A percentile compares a stretch with the other conserved stretches of the same genome.
Conservation (phyloP, 2,329 filamentous ascomycete species). For the Chaetomiaceae sp. region DNA sequence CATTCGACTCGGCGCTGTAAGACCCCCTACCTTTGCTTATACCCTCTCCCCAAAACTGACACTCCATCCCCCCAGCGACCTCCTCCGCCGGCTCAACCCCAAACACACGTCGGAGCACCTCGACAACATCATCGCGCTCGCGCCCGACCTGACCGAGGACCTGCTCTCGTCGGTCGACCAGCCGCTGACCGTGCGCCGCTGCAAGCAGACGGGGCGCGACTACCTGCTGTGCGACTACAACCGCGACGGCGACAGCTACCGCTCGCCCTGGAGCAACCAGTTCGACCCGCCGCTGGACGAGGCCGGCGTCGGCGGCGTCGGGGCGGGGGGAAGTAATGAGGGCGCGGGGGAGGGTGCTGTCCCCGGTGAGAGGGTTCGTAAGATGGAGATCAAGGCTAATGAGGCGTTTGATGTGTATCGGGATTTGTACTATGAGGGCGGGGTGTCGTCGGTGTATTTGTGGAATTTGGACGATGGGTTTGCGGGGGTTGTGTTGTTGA, state of each 20-base stretch:
- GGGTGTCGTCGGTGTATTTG: slow-evolving; percentile 92
- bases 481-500: slow-evolving; percentile 89
- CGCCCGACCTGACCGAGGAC: slow-evolving; percentile 91
- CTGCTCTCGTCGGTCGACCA: slow-evolving; percentile 97
- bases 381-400: slow-evolving; percentile 91
- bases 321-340: slow-evolving; percentile 49
- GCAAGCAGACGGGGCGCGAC: slow-evolving; percentile 83
- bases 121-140: slow-evolving; percentile 79
- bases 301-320: slow-evolving; percentile 50
- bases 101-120: slow-evolving; percentile 88
- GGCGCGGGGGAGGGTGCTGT: slow-evolving; percentile 73
- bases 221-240: slow-evolving; percentile 99
- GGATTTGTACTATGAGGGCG: slow-evolving; percentile 95
- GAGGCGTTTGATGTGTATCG: slow-evolving; percentile 96
- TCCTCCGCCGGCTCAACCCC: slow-evolving; percentile 94
- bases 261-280: slow-evolving; percentile 98
- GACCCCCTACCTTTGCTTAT: neutral
- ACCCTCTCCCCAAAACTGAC: neutral
- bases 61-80: slow-evolving; percentile 60
- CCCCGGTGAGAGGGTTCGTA: slow-evolving; percentile 83
- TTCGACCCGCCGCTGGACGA: slow-evolving; percentile 86
- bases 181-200: slow-evolving; percentile 80
- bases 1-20: slow-evolving; percentile 74
- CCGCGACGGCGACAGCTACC: slow-evolving; percentile 95
- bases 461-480: slow-evolving; percentile 99